phyloP scores from a whole-genome alignment of 1,139 yeast genomes.

The Yamadazyma diospyri region DNA sequence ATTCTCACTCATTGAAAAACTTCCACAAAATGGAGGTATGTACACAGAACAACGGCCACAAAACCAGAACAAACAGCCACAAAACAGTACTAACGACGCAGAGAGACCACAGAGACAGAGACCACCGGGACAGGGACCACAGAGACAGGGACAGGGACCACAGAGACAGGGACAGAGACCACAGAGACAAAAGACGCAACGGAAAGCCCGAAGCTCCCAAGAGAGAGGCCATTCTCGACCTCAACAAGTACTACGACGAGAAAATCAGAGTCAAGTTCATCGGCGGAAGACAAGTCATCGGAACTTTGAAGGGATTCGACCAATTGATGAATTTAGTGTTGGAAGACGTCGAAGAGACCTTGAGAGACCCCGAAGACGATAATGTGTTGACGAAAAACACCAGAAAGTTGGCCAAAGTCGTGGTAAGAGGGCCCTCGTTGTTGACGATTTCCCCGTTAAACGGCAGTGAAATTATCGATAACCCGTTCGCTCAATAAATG shows the following conservation, averaged over 20 bases:
- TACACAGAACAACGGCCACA: not conserved
- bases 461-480: conserved; percentile 75
- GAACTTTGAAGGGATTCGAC: conserved; percentile 83
- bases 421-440: conserved; percentile 81
- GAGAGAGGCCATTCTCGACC: conserved; percentile 84
- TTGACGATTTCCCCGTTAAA: conserved; percentile 81
- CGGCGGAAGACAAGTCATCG: conserved; percentile 83
- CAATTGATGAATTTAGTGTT: conserved; percentile 90
- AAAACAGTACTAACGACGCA: conserved; percentile 1
- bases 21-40: conserved; percentile 6
- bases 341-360: conserved; percentile 73
- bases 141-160: not conserved
- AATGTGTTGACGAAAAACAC: conserved; percentile 47
- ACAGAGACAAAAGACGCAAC: conserved; percentile 22
- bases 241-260: conserved; percentile 73
- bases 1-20: conserved; percentile 5
- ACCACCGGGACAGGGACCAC: not conserved
- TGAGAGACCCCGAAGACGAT: conserved; percentile 65
- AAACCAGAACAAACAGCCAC: not conserved
- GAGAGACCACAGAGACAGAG: conserved; percentile 1
- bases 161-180: conserved; percentile 4
- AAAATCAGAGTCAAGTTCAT: conserved; percentile 73
- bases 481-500: conserved; percentile 46
- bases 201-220: conserved; percentile 69
- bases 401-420: conserved; percentile 75